These are phyloP conservation scores for Hyphochytrium catenoides DNA, from an alignment of 352 stramenopile species.

Conservation along the genomic window DNA sequence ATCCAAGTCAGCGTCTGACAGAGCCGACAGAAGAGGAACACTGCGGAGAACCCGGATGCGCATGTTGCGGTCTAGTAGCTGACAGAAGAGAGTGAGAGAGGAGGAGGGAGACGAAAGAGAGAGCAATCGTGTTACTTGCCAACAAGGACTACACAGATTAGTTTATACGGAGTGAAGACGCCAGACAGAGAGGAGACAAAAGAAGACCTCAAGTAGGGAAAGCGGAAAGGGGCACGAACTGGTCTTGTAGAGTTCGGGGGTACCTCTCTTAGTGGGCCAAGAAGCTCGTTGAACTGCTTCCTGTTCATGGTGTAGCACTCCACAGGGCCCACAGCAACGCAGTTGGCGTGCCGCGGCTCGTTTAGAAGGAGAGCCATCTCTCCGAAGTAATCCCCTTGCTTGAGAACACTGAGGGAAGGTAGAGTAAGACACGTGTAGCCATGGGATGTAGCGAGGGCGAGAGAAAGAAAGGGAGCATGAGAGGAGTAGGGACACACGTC, in stretches of 20 bases:
- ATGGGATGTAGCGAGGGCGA: no score
- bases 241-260: neutral
- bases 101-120: no score
- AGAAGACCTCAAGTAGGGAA: neutral
- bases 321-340: slow-evolving; percentile 35
- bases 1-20: slow-evolving; percentile 63
- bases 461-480: no score
- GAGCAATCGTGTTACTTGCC: no score
- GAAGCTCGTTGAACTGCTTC: slow-evolving; percentile 55
- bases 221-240: neutral
- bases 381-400: slow-evolving; percentile 58
- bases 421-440: no score
- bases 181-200: no score
- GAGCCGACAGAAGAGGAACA: slow-evolving; percentile 60
- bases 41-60: slow-evolving; percentile 72
- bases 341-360: slow-evolving; percentile 56
- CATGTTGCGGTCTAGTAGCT: slow-evolving; percentile 59
- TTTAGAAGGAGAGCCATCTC: slow-evolving; percentile 63
- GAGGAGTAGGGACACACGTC: no score
- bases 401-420: slow-evolving; percentile 46
- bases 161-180: no score
- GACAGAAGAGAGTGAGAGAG: no score
- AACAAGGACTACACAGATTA: no score
- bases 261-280: slow-evolving; percentile 23
- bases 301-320: slow-evolving; percentile 76